phyloP scores from a whole-genome alignment of 192 early-diverging fungal species.

The Mortierella claussenii region DNA sequence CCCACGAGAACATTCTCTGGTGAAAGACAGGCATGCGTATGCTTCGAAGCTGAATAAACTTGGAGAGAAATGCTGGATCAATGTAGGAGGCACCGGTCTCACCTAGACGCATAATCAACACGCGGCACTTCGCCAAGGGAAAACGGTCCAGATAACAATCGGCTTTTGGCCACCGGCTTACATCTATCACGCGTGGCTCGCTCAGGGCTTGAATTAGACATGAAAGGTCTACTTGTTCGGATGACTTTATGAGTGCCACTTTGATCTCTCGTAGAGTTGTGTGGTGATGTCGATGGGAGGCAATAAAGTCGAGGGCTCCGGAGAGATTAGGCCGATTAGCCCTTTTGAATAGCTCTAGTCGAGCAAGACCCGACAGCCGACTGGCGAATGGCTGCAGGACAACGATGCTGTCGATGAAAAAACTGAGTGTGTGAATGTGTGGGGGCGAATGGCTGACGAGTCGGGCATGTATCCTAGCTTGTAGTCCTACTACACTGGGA shows the following conservation, averaged over 20 bases:
- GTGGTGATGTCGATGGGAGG: neutral
- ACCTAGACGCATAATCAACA: slow-evolving; percentile 12
- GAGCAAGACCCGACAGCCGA: slow-evolving; percentile 17
- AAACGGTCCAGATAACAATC: slow-evolving; percentile 8
- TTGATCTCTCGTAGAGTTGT: slow-evolving; percentile 18
- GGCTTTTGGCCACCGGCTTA: slow-evolving; percentile 14
- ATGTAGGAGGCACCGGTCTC: neutral
- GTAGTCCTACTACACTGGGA: no score
- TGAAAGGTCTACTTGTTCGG: slow-evolving; percentile 9
- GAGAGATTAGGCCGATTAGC: neutral
- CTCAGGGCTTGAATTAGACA: slow-evolving; percentile 18
- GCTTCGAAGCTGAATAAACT: neutral
- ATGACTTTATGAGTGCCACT: neutral
- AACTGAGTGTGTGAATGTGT: slow-evolving; percentile 16
- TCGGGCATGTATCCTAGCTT: neutral
- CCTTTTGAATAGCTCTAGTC: slow-evolving; percentile 5
- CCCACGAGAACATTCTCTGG: slow-evolving; percentile 15
- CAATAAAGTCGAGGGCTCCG: slow-evolving; percentile 14
- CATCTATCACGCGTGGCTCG: slow-evolving; percentile 12
- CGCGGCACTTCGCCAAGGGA: slow-evolving; percentile 6
- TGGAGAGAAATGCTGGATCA: slow-evolving; percentile 4
- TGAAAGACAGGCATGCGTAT: slow-evolving; percentile 18
- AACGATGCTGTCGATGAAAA: slow-evolving; percentile 7
- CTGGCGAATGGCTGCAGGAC: neutral
- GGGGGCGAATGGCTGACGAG: slow-evolving; percentile 13